Percentiles rank a stretch among this genome's conserved stretches.
These are phyloP conservation scores for Penicillium sp. DNA, from an alignment of 2,329 filamentous ascomycete species.

Conservation along the genomic window DNA sequence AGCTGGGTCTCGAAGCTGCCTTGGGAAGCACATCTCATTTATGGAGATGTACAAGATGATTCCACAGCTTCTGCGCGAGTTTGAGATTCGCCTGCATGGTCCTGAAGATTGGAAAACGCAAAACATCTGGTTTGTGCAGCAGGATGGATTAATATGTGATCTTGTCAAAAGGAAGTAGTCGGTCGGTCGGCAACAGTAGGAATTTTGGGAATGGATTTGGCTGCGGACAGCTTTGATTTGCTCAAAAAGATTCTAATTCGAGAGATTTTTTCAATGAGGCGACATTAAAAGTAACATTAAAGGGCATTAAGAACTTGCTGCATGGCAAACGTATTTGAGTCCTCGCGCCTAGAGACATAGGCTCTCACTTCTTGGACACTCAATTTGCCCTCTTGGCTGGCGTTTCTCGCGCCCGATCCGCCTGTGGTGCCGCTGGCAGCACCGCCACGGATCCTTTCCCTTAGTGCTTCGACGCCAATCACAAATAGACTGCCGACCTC, in stretches of 20 bases:
- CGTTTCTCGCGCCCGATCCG: slow-evolving; percentile 36
- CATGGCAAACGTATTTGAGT: slow-evolving; percentile 76
- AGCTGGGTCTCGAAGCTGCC: slow-evolving; percentile 57
- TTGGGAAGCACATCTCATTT: slow-evolving; percentile 57
- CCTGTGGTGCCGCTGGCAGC: slow-evolving; percentile 48
- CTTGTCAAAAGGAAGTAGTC: neutral
- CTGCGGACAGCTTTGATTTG: no score
- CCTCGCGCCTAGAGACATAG: slow-evolving; percentile 83
- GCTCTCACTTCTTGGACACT: slow-evolving; percentile 63
- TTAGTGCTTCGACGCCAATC: slow-evolving; percentile 76
- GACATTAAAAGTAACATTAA: slow-evolving; percentile 29
- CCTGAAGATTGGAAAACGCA: slow-evolving; percentile 13
- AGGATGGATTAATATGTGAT: slow-evolving; percentile 13
- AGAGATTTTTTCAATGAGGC: no score
- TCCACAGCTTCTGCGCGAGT: slow-evolving; percentile 45
- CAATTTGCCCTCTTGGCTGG: slow-evolving; percentile 53
- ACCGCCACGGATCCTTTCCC: slow-evolving; percentile 67
- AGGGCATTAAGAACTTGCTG: slow-evolving; percentile 76
- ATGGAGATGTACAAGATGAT: slow-evolving; percentile 62
- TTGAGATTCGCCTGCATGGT: slow-evolving; percentile 17
- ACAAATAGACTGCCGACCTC: slow-evolving; percentile 97
- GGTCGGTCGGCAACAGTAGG: no score
- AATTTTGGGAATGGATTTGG: no score
- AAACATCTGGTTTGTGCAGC: slow-evolving; percentile 24
- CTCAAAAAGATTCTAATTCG: no score